Evolutionary conservation across 306 rosid species (phyloP), one percentile per base, ranked within the genome.

Genomic region (Medicago ruthenica): DNA sequence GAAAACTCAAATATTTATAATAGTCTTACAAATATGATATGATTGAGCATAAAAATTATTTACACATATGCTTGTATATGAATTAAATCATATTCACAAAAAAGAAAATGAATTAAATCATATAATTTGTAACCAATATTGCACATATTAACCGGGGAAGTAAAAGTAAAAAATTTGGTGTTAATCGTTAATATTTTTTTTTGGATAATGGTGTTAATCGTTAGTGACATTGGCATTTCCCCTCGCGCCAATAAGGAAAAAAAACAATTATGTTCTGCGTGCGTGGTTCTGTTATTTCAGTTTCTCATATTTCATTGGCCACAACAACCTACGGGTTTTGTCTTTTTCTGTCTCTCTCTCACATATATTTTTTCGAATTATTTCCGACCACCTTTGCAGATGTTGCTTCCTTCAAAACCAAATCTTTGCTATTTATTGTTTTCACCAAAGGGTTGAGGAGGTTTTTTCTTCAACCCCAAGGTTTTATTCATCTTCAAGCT

Each of bases 401-500:
- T 47, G 80, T 62, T 76, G 62, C 6, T 58, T 58, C 37, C 16
- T 58, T 58, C 0, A 58, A 58, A 22, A 58, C 24, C 51, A 27
- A 51, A 79, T 79, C 40, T 78, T 48, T 17, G 61, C 39, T 72
- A 48, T 47, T 34, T 62, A 63, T 67, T 68, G 66, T 64, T 81
- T 79, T 72, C 74, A 47, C 59, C 64, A 44, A 81, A 67, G 60
- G 79, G 80, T 55, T 79, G 71, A 57, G 80, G 67, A 22, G 37
- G 11, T 72, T 79, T 79, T 78, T 81, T 68, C 81, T 75, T 79
- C 84, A 76, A 80, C 50, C 82, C 80, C 79, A 85, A 81, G 88
- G 97, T 86, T 16, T 41, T 45, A 27, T 81, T 68, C 67, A 39
- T 67, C 60, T 50, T 78, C 75, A 70, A 74, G 18, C 9, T 77